Percentiles rank a stretch among this genome's conserved stretches.
Conservation (phyloP, 2,329 filamentous ascomycete genomes). For the Verticillium tricorpus region DNA sequence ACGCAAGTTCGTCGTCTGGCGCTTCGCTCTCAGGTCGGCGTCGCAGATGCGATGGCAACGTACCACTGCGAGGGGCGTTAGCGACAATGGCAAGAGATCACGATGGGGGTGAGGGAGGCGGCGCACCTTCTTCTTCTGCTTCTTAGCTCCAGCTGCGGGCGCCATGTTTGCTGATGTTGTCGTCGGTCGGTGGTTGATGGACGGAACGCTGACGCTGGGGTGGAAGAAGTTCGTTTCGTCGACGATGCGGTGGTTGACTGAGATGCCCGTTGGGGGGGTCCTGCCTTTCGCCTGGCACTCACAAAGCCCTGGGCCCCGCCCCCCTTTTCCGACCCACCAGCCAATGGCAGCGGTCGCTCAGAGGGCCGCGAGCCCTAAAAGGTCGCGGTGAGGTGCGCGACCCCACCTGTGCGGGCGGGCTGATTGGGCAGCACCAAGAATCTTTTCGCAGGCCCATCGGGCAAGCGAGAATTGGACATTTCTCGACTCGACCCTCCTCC, state of each 20-base stretch:
- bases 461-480: constrained; percentile 1
- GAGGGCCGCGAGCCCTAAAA: neutral
- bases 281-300: neutral
- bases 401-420: neutral
- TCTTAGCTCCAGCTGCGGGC: constrained; percentile 43
- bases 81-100: constrained; percentile 1
- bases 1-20: neutral
- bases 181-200: neutral
- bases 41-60: constrained; percentile 6
- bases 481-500: constrained; percentile 1
- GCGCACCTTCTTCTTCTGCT: constrained; percentile 43
- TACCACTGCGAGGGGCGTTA: constrained; percentile 25
- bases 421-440: neutral
- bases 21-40: neutral
- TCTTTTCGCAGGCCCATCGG: neutral
- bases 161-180: constrained; percentile 20
- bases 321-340: neutral
- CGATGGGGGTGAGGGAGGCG: neutral
- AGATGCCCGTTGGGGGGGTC: neutral
- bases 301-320: neutral
- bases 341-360: neutral
- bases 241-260: neutral
- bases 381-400: neutral
- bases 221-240: neutral
- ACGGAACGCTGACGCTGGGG: neutral